These are phyloP conservation scores for Quercus alba DNA, from an alignment of 306 rosid species.

Conservation along the genomic window DNA sequence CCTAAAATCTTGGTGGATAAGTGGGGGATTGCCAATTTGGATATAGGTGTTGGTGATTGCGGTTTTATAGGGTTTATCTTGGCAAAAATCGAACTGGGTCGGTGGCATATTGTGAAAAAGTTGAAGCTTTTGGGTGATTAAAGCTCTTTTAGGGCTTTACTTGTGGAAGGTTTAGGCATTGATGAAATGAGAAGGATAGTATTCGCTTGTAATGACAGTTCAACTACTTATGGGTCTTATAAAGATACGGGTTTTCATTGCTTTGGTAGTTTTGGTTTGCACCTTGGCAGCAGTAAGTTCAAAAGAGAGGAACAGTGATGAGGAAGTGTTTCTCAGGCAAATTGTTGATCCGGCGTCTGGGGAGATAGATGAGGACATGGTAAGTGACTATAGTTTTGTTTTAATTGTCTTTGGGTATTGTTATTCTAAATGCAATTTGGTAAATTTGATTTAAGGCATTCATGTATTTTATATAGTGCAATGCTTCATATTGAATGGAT, in stretches of 20 bases:
- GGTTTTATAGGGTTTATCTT: conserved; percentile 3
- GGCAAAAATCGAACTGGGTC: conserved; percentile 25
- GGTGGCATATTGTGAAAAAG: conserved; percentile 22
- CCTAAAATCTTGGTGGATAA: conserved; percentile 33
- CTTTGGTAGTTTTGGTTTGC: conserved; percentile 46
- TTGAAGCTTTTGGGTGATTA: conserved; percentile 24
- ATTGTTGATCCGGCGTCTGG: conserved; percentile 57
- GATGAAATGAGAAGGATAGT: conserved; percentile 49
- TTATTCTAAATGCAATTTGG: neutral
- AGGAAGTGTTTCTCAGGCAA: conserved; percentile 44
- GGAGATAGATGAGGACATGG: conserved; percentile 53
- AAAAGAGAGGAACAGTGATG: conserved; percentile 37
- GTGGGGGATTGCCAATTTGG: conserved; percentile 11
- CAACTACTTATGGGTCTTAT: conserved; percentile 46
- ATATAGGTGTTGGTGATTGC: conserved; percentile 1
- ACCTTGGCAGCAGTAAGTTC: conserved; percentile 33
- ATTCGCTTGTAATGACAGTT: conserved; percentile 41
- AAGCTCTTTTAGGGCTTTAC: conserved; percentile 37
- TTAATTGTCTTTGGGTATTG: neutral
- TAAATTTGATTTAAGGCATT: neutral
- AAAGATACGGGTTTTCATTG: conserved; percentile 50
- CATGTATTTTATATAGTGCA: too few relatives aligned
- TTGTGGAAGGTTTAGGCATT: conserved; percentile 36
- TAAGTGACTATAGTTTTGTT: conserved; percentile 35
- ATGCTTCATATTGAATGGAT: neutral